A percentile compares a stretch with the other conserved stretches of the same genome.
Conservation (phyloP, 2,329 filamentous ascomycete genomes). For the Neodidymelliopsis sp. region DNA sequence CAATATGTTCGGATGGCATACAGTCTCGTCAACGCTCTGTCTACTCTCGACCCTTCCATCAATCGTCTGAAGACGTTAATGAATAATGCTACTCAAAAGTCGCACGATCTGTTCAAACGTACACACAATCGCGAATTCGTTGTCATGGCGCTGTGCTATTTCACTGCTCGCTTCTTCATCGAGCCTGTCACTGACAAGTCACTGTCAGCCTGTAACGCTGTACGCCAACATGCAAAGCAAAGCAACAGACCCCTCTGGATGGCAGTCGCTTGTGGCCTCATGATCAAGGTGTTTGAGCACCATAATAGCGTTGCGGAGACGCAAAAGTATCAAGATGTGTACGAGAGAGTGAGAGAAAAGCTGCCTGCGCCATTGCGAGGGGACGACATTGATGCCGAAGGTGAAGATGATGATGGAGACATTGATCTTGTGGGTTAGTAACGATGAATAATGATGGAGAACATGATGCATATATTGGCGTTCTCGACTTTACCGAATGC, state of each 20-base stretch:
- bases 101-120: conserved; percentile 72
- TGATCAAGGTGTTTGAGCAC: conserved; percentile 37
- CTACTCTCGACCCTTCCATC: conserved; percentile 69
- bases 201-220: conserved; percentile 55
- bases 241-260: conserved; percentile 36
- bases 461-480: conserved; percentile 11
- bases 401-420: conserved; percentile 27
- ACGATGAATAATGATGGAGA: background rate
- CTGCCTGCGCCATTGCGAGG: conserved; percentile 37
- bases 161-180: conserved; percentile 83
- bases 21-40: conserved; percentile 73
- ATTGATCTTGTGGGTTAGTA: conserved; percentile 2
- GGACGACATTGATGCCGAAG: conserved; percentile 32
- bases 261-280: conserved; percentile 42
- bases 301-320: conserved; percentile 40
- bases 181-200: conserved; percentile 74
- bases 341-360: conserved; percentile 29
- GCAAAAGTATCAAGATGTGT: conserved; percentile 25
- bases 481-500: too few relatives aligned
- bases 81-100: conserved; percentile 58
- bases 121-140: conserved; percentile 80
- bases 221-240: conserved; percentile 34
- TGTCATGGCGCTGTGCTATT: conserved; percentile 83
- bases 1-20: conserved; percentile 79
- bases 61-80: conserved; percentile 82